Conservation (phyloP, 805 yeast genomes). For the Monosporozyma servazzii region DNA sequence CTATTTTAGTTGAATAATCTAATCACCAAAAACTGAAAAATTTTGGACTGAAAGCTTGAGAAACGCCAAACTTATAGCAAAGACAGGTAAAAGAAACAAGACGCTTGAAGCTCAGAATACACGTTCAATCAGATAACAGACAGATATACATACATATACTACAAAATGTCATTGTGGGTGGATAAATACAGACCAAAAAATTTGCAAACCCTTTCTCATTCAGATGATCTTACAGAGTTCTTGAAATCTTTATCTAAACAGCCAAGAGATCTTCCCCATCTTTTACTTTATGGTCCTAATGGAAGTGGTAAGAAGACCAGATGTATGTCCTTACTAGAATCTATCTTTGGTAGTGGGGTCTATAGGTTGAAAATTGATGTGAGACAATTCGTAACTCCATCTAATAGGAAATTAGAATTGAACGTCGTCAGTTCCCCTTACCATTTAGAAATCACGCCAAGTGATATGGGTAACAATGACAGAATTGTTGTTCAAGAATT, state of each 20-base stretch:
- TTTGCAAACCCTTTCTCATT: slow-evolving; percentile 57
- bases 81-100: background rate
- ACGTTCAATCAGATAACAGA: background rate
- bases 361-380: slow-evolving; percentile 85
- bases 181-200: slow-evolving; percentile 81
- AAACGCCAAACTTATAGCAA: background rate
- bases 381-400: slow-evolving; percentile 65
- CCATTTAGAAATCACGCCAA: slow-evolving; percentile 92
- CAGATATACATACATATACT: background rate
- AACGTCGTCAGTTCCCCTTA: slow-evolving; percentile 86
- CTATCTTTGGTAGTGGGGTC: slow-evolving; percentile 74
- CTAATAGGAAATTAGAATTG: slow-evolving; percentile 75
- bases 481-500: slow-evolving; percentile 90
- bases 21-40: background rate
- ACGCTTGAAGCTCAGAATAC: background rate
- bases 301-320: slow-evolving; percentile 98
- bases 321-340: slow-evolving; percentile 65
- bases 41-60: background rate
- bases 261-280: slow-evolving; percentile 74
- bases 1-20: background rate
- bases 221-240: slow-evolving; percentile 52
- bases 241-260: slow-evolving; percentile 39
- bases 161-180: slow-evolving; percentile 85
- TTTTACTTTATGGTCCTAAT: slow-evolving; percentile 86
- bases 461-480: slow-evolving; percentile 94